Conservation (phyloP, 768 basidiomycete genomes). For the Pilatotrama ljubarskyi region DNA sequence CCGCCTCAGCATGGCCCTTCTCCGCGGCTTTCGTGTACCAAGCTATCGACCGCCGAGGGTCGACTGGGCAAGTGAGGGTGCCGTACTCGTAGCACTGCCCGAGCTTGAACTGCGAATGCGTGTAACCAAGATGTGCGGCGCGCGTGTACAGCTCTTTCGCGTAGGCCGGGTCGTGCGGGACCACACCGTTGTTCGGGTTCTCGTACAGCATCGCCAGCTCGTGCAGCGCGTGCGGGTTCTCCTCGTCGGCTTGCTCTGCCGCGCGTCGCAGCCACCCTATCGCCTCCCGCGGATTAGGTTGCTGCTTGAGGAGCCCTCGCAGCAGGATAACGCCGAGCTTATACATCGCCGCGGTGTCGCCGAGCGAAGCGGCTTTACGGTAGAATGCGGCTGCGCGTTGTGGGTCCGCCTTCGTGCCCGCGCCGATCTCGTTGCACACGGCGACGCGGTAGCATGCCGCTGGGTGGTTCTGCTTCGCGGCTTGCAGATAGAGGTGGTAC, state of each 20-base stretch:
- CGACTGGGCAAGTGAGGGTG: slow-evolving; percentile 81
- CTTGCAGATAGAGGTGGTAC: slow-evolving; percentile 95
- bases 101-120: slow-evolving; percentile 91
- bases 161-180: slow-evolving; percentile 78
- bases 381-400: slow-evolving; percentile 93
- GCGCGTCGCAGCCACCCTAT: slow-evolving; percentile 93
- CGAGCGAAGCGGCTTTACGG: slow-evolving; percentile 92
- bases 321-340: slow-evolving; percentile 99
- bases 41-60: slow-evolving; percentile 91
- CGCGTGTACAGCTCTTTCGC: slow-evolving; percentile 87
- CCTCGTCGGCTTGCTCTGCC: slow-evolving; percentile 95
- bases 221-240: slow-evolving; percentile 96
- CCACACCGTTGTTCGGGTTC: slow-evolving; percentile 60
- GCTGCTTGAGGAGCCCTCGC: slow-evolving; percentile 79
- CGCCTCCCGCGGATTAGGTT: slow-evolving; percentile 86
- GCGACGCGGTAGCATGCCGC: slow-evolving; percentile 95
- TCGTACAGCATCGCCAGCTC: slow-evolving; percentile 91
- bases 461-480: slow-evolving; percentile 95
- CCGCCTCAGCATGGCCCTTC: slow-evolving; percentile 92
- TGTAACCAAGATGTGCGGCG: slow-evolving; percentile 91
- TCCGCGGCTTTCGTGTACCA: slow-evolving; percentile 99
- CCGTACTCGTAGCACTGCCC: slow-evolving; percentile 97
- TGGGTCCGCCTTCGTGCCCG: slow-evolving; percentile 88
- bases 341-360: slow-evolving; percentile 98
- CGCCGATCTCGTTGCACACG: slow-evolving; percentile 98